phyloP scores from a whole-genome alignment of 192 early-diverging fungal genomes.

The Backusella liffmaniae region DNA sequence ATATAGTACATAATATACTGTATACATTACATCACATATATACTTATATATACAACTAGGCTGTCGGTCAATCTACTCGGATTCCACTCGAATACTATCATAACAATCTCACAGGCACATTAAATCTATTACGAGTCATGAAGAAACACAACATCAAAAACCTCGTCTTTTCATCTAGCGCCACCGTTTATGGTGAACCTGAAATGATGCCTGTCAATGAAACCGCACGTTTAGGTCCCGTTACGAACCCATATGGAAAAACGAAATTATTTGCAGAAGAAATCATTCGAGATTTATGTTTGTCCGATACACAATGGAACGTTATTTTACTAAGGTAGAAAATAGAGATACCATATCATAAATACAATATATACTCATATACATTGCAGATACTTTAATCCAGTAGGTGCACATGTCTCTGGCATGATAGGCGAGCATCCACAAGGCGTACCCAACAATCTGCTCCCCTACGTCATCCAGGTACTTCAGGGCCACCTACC shows the following conservation, averaged over 20 bases:
- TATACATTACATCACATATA: too few relatives aligned
- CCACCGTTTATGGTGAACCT: conserved; percentile 86
- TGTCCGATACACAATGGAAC: conserved; percentile 61
- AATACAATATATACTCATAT: neutral
- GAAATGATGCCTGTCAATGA: conserved; percentile 71
- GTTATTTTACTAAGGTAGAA: conserved; percentile 51
- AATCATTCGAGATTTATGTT: conserved; percentile 74
- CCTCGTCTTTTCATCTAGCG: conserved; percentile 94
- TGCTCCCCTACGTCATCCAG: conserved; percentile 88
- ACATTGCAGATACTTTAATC: conserved; percentile 86
- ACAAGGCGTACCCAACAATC: conserved; percentile 81
- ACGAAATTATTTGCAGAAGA: conserved; percentile 95
- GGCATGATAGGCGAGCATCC: conserved; percentile 94
- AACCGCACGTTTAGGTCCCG: conserved; percentile 65
- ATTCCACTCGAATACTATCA: conserved; percentile 90
- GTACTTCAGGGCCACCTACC: conserved; percentile 84
- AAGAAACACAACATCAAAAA: conserved; percentile 76
- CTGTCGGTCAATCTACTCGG: conserved; percentile 76
- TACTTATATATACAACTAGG: conserved; percentile 19
- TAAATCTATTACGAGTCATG: conserved; percentile 85
- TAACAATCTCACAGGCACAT: conserved; percentile 90
- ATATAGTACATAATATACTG: neutral
- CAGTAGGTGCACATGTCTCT: conserved; percentile 86
- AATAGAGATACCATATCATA: too few relatives aligned
- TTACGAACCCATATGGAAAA: conserved; percentile 91